Evolutionary conservation across 2,329 filamentous ascomycete species (phyloP).

Genomic region (Capronia americana): DNA sequence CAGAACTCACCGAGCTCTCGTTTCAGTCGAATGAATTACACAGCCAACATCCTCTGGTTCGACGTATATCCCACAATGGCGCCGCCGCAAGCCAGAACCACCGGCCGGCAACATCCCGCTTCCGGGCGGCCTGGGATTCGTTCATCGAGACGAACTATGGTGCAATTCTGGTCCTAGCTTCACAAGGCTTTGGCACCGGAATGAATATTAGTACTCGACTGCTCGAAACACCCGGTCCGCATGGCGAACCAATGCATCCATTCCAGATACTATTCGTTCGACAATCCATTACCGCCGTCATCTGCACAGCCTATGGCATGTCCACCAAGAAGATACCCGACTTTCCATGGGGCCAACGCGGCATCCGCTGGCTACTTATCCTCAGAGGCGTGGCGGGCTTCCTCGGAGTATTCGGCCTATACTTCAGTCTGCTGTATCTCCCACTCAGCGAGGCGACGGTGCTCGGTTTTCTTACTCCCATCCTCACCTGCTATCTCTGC

Average conservation of each 20-base stretch:
- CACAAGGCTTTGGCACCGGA: conserved; percentile 79
- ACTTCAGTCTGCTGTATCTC: conserved; percentile 76
- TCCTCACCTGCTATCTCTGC: conserved; percentile 79
- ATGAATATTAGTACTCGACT: conserved; percentile 86
- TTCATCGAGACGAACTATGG: conserved; percentile 74
- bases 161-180: conserved; percentile 72
- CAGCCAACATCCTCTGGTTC: conserved; percentile 29
- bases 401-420: conserved; percentile 82
- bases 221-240: conserved; percentile 70
- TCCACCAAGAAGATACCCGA: conserved; percentile 66
- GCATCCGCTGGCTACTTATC: conserved; percentile 71
- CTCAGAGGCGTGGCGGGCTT: conserved; percentile 73
- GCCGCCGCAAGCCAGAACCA: conserved; percentile 10
- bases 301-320: conserved; percentile 76
- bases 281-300: conserved; percentile 74
- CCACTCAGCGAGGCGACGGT: conserved; percentile 87
- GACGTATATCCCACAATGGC: conserved; percentile 29
- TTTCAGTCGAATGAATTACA: conserved; percentile 36
- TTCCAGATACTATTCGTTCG: conserved; percentile 83
- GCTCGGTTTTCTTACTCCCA: conserved; percentile 83
- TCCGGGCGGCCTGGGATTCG: conserved; percentile 43
- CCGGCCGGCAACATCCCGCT: conserved; percentile 34
- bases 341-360: conserved; percentile 71
- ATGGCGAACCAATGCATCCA: conserved; percentile 76
- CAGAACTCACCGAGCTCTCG: conserved; percentile 40